A percentile compares a stretch with the other conserved stretches of the same genome.
Evolutionary conservation across 495 filamentous ascomycete species (phyloP).

Genomic region (Peziza echinospora): DNA sequence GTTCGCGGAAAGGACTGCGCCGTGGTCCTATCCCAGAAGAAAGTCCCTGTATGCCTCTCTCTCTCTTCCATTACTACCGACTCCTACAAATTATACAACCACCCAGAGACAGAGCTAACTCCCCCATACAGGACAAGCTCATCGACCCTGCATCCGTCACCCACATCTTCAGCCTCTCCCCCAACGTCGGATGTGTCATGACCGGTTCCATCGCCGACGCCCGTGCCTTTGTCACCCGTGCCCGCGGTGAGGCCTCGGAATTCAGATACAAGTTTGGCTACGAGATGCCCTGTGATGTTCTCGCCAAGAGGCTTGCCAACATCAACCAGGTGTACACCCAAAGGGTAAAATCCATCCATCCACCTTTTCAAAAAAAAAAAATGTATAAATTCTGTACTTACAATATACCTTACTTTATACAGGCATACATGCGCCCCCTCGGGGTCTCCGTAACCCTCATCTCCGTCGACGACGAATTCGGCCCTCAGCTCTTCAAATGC

Average conservation of each 20-base stretch:
- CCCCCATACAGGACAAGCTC: conserved; percentile 99
- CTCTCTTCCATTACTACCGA: conserved; percentile 1
- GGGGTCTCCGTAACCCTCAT: conserved; percentile 88
- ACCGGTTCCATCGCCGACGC: conserved; percentile 97
- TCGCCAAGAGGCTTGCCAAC: conserved; percentile 91
- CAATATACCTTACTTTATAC: conserved; percentile 2
- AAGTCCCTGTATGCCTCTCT: conserved; percentile 92
- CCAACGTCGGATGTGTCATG: conserved; percentile 93
- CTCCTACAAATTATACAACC: background rate
- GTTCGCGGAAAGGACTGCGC: conserved; percentile 91
- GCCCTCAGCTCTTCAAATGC: conserved; percentile 95
- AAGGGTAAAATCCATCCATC: conserved; percentile 27
- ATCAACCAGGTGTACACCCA: conserved; percentile 99
- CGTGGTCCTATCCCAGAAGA: conserved; percentile 95
- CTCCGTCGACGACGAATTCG: conserved; percentile 76
- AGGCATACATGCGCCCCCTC: conserved; percentile 97
- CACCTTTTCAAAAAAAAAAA: conserved; percentile 1
- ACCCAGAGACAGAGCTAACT: too few species aligned
- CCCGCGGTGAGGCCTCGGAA: conserved; percentile 85
- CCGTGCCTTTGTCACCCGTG: conserved; percentile 70
- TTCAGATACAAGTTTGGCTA: conserved; percentile 98
- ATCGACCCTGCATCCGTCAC: conserved; percentile 95
- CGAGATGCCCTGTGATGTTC: conserved; percentile 95
- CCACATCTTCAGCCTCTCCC: conserved; percentile 89
- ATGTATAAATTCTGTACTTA: conserved; percentile 7